Percentiles rank a stretch among this genome's conserved stretches.
Conservation (phyloP, 148 eudicot species). For the Diospyros kaki region DNA sequence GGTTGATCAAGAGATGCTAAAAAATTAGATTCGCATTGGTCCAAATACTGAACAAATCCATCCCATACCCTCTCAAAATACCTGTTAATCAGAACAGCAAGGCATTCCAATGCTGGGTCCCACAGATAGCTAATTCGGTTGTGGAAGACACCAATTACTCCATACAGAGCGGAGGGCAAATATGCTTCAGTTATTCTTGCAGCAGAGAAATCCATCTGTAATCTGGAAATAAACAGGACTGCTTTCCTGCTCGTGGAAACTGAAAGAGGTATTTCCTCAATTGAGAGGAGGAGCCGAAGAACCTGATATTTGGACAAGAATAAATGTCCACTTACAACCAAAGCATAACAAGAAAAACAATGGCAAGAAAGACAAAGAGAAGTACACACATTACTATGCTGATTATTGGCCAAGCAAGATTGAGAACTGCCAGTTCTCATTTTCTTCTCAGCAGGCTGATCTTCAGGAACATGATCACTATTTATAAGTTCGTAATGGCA, state of each 20-base stretch:
- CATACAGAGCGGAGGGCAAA: constrained; percentile 52
- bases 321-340: constrained; percentile 6
- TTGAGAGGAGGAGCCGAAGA: constrained; percentile 54
- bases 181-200: constrained; percentile 40
- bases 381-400: constrained; percentile 41
- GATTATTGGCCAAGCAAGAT: constrained; percentile 19
- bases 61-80: constrained; percentile 51
- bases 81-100: constrained; percentile 44
- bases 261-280: constrained; percentile 74
- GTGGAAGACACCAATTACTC: constrained; percentile 65
- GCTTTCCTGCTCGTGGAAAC: constrained; percentile 61
- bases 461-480: constrained; percentile 18
- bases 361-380: constrained; percentile 1
- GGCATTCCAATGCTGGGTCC: constrained; percentile 62
- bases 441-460: constrained; percentile 28
- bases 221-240: constrained; percentile 54
- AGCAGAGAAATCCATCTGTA: constrained; percentile 60
- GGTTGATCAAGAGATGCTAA: constrained; percentile 26
- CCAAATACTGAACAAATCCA: constrained; percentile 40
- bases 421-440: constrained; percentile 29
- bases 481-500: constrained; percentile 58
- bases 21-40: constrained; percentile 39
- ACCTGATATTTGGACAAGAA: constrained; percentile 43
- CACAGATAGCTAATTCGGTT: constrained; percentile 69
- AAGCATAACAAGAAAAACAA: not conserved